Evolutionary conservation across 1,139 yeast species (phyloP).

Genomic region (Candida pseudoviswanathii): DNA sequence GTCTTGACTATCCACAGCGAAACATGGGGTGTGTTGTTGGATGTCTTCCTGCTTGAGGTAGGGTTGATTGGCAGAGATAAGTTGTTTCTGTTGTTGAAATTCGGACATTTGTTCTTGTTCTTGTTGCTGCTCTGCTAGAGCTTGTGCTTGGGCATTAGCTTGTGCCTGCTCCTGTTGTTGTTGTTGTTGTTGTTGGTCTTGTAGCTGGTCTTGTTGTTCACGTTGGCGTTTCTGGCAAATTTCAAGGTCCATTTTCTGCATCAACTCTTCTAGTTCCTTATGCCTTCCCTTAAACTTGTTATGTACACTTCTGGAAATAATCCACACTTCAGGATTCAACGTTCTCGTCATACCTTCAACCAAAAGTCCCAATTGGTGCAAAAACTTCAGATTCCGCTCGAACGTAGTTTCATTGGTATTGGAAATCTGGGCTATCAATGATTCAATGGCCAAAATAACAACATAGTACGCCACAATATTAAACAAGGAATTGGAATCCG

Average conservation of each 20-base stretch:
- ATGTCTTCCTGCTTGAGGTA: not conserved
- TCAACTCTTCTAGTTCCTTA: conserved; percentile 4
- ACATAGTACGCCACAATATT: conserved; percentile 13
- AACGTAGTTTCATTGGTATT: conserved; percentile 1
- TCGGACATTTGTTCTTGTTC: not conserved
- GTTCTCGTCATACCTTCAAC: conserved; percentile 4
- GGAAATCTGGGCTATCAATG: conserved; percentile 6
- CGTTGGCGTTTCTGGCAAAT: not conserved
- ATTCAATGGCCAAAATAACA: conserved; percentile 10
- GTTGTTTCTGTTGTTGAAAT: conserved; percentile 1
- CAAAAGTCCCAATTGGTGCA: conserved; percentile 11
- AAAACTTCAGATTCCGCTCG: not conserved
- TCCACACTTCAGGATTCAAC: conserved; percentile 12
- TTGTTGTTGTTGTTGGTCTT: not conserved
- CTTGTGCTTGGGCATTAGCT: too few relatives aligned
- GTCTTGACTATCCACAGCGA: not conserved
- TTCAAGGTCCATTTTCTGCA: conserved; percentile 1
- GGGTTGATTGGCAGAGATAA: not conserved
- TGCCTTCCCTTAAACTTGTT: conserved; percentile 7
- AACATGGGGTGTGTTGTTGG: not conserved
- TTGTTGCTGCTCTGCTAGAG: not conserved
- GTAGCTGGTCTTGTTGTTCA: not conserved
- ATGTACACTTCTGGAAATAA: conserved; percentile 10
- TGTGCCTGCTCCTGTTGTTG: not conserved
- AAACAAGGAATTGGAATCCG: conserved; percentile 7